Evolutionary conservation across 2,329 filamentous ascomycete species (phyloP).

Genomic region (Colletotrichum magnum): DNA sequence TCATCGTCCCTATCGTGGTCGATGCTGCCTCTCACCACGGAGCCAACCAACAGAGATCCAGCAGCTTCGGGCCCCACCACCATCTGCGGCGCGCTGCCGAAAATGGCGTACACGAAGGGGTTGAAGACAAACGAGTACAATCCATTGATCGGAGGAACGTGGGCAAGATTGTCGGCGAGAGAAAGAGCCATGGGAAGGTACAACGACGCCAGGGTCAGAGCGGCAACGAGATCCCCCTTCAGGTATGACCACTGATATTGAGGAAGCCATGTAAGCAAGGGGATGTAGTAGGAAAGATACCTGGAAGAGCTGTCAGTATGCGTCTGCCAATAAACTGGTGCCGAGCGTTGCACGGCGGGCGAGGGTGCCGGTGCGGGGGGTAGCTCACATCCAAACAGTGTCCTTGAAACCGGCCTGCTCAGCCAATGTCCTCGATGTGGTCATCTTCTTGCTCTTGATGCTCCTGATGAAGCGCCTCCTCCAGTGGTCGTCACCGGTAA

Average conservation of each 20-base stretch:
- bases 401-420: conserved; percentile 81
- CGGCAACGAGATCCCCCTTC: conserved; percentile 87
- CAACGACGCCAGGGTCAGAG: conserved; percentile 97
- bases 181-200: conserved; percentile 98
- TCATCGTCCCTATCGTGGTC: conserved; percentile 75
- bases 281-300: conserved; percentile 94
- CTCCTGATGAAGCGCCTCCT: conserved; percentile 64
- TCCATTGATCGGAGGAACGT: conserved; percentile 93
- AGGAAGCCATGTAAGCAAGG: conserved; percentile 89
- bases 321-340: background rate
- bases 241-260: conserved; percentile 89
- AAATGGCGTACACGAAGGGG: conserved; percentile 88
- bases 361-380: background rate
- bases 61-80: conserved; percentile 95
- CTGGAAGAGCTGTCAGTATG: conserved; percentile 55
- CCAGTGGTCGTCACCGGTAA: conserved; percentile 61
- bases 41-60: conserved; percentile 90
- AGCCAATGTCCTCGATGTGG: conserved; percentile 79
- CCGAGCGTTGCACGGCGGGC: background rate
- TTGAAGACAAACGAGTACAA: conserved; percentile 96
- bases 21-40: conserved; percentile 84
- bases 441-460: conserved; percentile 76
- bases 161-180: conserved; percentile 90
- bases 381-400: conserved; percentile 78
- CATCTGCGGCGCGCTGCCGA: conserved; percentile 94